A percentile compares a stretch with the other conserved stretches of the same genome.
phyloP scores from a whole-genome alignment of 352 stramenopile species.

The Phytophthora sp. region DNA sequence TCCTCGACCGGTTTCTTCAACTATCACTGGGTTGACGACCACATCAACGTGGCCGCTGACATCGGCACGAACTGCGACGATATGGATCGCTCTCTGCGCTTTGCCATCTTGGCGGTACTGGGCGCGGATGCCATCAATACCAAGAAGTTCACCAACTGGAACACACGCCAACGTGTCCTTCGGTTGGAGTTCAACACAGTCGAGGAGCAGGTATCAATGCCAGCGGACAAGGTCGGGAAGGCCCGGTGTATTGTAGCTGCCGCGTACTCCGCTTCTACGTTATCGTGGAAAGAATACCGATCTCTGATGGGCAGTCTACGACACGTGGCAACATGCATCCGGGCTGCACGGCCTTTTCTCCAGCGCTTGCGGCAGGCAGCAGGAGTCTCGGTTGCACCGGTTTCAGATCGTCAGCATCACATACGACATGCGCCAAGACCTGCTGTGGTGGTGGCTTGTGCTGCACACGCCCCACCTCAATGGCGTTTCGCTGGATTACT shows the following conservation, averaged over 20 bases:
- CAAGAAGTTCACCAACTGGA: constrained; percentile 22
- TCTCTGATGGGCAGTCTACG: constrained; percentile 13
- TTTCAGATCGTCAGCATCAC: background rate
- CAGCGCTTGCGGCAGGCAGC: background rate
- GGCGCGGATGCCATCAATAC: constrained; percentile 11
- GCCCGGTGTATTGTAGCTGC: background rate
- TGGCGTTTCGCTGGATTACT: constrained; percentile 18
- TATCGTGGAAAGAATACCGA: background rate
- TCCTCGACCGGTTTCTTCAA: constrained; percentile 3
- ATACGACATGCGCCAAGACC: constrained; percentile 7
- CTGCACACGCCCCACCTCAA: constrained; percentile 15
- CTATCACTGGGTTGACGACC: constrained; percentile 20
- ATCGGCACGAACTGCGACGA: background rate
- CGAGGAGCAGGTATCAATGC: background rate
- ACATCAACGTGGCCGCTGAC: constrained; percentile 5
- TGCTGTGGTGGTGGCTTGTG: constrained; percentile 26
- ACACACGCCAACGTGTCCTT: background rate
- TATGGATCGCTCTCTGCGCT: constrained; percentile 1
- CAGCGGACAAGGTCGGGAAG: background rate
- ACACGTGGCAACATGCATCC: constrained; percentile 22
- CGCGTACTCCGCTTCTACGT: background rate
- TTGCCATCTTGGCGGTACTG: constrained; percentile 15
- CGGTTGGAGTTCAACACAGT: constrained; percentile 13
- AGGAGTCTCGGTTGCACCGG: background rate
- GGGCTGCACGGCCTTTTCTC: constrained; percentile 7